Conservation (phyloP, 192 early-diverging fungal genomes). For the Gigaspora rosea region DNA sequence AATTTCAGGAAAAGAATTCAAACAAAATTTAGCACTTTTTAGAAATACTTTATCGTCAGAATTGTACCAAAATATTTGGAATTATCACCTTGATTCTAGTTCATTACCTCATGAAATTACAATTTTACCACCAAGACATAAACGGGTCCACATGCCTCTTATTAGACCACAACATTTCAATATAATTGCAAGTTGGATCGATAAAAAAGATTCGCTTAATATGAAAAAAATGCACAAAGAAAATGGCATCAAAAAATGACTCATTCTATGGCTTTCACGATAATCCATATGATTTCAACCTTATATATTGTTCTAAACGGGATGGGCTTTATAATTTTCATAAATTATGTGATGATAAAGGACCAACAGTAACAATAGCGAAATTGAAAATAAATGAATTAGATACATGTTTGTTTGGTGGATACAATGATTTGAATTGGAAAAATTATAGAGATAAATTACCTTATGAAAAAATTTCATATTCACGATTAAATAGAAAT, state of each 20-base stretch:
- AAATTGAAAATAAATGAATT: neutral
- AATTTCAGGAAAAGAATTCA: no score
- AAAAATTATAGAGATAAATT: neutral
- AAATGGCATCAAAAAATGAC: no score
- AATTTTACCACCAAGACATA: neutral
- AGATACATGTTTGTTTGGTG: neutral
- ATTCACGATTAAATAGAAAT: neutral
- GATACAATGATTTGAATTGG: neutral
- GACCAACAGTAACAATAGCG: neutral
- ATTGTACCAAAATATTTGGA: no score
- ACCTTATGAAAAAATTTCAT: neutral
- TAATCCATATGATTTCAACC: neutral
- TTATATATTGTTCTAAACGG: neutral
- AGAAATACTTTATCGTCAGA: neutral
- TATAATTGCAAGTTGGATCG: constrained; percentile 6
- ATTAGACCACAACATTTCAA: neutral
- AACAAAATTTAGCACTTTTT: no score
- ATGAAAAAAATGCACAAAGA: no score
- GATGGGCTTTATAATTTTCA: neutral
- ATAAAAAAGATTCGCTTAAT: neutral
- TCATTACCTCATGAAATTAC: no score
- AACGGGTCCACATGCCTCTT: neutral
- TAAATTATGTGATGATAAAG: constrained; percentile 17
- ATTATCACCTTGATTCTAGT: no score
- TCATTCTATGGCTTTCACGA: neutral